A percentile compares a stretch with the other conserved stretches of the same genome.
phyloP scores from a whole-genome alignment of 192 early-diverging fungal genomes.

The Linnemannia schmuckeri region DNA sequence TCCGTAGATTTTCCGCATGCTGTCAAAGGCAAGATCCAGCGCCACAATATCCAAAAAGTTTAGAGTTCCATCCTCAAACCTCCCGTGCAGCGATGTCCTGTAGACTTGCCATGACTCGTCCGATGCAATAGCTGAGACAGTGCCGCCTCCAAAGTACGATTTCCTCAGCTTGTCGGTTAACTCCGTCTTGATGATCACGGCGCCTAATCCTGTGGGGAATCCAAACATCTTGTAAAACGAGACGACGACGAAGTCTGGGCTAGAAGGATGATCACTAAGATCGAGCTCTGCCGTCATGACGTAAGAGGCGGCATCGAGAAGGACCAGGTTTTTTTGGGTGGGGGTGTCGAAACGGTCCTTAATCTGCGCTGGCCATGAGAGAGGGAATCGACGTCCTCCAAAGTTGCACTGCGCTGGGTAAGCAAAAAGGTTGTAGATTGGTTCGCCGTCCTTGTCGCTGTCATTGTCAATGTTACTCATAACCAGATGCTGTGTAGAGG shows the following conservation, averaged over 20 bases:
- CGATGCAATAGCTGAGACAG: conserved; percentile 71
- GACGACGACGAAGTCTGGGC: conserved; percentile 78
- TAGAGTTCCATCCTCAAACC: conserved; percentile 84
- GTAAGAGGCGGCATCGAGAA: conserved; percentile 84
- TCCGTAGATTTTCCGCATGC: conserved; percentile 58
- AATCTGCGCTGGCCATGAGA: conserved; percentile 67
- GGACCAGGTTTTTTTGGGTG: conserved; percentile 60
- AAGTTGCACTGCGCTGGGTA: conserved; percentile 92
- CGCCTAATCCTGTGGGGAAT: conserved; percentile 86
- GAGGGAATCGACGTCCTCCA: conserved; percentile 78
- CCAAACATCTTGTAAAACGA: conserved; percentile 95
- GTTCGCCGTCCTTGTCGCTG: neutral
- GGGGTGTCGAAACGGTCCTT: conserved; percentile 39
- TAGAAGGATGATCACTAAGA: conserved; percentile 59
- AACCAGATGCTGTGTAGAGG: neutral
- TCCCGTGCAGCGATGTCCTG: conserved; percentile 58
- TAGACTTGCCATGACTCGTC: conserved; percentile 71
- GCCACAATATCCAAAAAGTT: conserved; percentile 83
- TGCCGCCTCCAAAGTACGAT: conserved; percentile 86
- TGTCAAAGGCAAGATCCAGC: conserved; percentile 76
- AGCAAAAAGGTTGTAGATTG: conserved; percentile 70
- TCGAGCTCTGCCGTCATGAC: conserved; percentile 73
- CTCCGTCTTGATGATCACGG: conserved; percentile 74
- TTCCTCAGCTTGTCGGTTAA: conserved; percentile 62
- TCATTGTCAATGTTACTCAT: neutral